These are phyloP conservation scores for Chlorella sp. DNA, from an alignment of 139 green algal species.

Conservation along the genomic window DNA sequence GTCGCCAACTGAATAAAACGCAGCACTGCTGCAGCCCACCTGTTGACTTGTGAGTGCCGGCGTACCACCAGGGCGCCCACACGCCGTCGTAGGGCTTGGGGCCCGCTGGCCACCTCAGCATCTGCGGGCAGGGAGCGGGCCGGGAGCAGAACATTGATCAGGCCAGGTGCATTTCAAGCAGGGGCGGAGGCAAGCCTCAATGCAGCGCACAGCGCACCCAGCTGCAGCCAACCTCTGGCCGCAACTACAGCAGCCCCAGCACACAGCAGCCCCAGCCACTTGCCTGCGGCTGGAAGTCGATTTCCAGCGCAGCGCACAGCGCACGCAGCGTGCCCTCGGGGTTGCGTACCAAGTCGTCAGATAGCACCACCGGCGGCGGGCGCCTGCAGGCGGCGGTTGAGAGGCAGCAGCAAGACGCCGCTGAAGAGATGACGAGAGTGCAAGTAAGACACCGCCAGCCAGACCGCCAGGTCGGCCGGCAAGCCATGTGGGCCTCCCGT, in stretches of 20 bases:
- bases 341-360: constrained; percentile 62
- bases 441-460: too few relatives aligned
- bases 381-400: constrained; percentile 30
- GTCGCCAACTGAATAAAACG: too few relatives aligned
- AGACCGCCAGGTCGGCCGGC: too few relatives aligned
- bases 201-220: too few relatives aligned
- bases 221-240: background rate
- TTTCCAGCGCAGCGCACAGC: constrained; percentile 54
- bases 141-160: background rate
- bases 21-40: constrained; percentile 43
- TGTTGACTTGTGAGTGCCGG: constrained; percentile 58
- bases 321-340: constrained; percentile 64
- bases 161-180: too few relatives aligned
- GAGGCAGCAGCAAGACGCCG: background rate
- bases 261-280: background rate
- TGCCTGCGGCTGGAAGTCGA: constrained; percentile 51
- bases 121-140: constrained; percentile 19
- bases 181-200: too few relatives aligned
- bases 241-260: background rate
- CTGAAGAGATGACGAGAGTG: background rate
- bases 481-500: too few relatives aligned
- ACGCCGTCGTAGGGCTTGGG: constrained; percentile 78
- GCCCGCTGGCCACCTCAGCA: constrained; percentile 69
- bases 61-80: constrained; percentile 83
- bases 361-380: constrained; percentile 65